Evolutionary conservation across 2,329 filamentous ascomycete species (phyloP).

Genomic region (Sclerotinia borealis): DNA sequence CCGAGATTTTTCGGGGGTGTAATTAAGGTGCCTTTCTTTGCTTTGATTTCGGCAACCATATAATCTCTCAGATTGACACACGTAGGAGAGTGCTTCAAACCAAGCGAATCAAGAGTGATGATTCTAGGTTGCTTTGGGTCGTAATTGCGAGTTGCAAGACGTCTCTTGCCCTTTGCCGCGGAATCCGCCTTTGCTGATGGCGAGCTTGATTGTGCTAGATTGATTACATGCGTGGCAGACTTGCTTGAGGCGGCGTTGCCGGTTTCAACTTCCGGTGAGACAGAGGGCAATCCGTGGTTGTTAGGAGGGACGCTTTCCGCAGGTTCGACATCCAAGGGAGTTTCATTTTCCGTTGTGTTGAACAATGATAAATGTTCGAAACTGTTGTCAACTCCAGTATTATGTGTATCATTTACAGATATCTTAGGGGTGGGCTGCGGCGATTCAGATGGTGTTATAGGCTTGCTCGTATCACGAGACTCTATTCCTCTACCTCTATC

Average conservation of each 20-base stretch:
- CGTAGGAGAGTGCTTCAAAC: slow-evolving; percentile 55
- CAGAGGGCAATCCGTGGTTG: neutral
- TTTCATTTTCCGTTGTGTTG: neutral
- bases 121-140: slow-evolving; percentile 59
- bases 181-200: slow-evolving; percentile 5
- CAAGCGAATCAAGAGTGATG: slow-evolving; percentile 82
- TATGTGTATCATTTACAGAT: neutral
- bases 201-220: slow-evolving; percentile 4
- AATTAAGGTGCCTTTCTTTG: slow-evolving; percentile 43
- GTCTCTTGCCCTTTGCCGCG: slow-evolving; percentile 31
- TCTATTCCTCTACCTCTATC: neutral
- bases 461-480: neutral
- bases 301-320: neutral
- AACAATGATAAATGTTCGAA: neutral
- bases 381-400: neutral
- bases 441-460: neutral
- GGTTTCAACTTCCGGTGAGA: neutral
- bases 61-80: slow-evolving; percentile 69
- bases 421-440: neutral
- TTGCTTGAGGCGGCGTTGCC: neutral
- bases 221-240: neutral
- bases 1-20: slow-evolving; percentile 35
- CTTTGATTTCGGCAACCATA: slow-evolving; percentile 63
- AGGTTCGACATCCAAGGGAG: neutral
- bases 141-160: slow-evolving; percentile 35